Conservation (phyloP, 2,329 filamentous ascomycete species). For the Monosporascus sp. region DNA sequence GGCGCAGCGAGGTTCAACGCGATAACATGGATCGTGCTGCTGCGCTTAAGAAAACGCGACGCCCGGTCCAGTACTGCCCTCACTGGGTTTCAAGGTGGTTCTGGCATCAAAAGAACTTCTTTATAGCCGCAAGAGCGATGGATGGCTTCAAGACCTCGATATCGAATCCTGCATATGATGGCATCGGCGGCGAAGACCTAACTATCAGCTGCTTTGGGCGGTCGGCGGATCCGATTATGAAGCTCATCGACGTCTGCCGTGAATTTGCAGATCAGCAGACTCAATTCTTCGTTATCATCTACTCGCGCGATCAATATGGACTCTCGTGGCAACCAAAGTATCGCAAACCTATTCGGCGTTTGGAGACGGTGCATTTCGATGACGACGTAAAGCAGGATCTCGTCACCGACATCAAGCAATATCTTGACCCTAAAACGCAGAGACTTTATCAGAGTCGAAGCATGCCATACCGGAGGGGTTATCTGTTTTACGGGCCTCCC, state of each 20-base stretch:
- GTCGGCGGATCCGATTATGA: constrained; percentile 43
- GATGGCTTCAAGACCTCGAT: constrained; percentile 31
- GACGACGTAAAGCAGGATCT: constrained; percentile 39
- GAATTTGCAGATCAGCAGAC: constrained; percentile 42
- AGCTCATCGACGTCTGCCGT: constrained; percentile 39
- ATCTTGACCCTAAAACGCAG: constrained; percentile 38
- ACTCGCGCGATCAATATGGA: constrained; percentile 39
- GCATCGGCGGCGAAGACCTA: constrained; percentile 40
- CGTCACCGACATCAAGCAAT: constrained; percentile 45
- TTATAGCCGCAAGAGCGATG: constrained; percentile 38
- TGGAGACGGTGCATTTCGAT: constrained; percentile 48
- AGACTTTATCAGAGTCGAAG: constrained; percentile 60
- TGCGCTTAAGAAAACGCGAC: constrained; percentile 34
- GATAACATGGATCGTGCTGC: constrained; percentile 29
- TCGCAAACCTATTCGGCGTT: constrained; percentile 41
- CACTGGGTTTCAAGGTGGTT: constrained; percentile 44
- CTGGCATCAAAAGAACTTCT: constrained; percentile 39
- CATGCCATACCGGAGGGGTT: constrained; percentile 54
- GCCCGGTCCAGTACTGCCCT: constrained; percentile 37
- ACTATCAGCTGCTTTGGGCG: constrained; percentile 45
- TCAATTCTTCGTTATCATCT: constrained; percentile 45
- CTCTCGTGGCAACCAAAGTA: constrained; percentile 44
- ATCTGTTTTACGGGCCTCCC: constrained; percentile 26
- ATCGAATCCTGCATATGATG: constrained; percentile 38
- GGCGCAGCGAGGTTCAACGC: constrained; percentile 32